phyloP scores from a whole-genome alignment of 2,329 filamentous ascomycete genomes.

The Sarocladium strictum region DNA sequence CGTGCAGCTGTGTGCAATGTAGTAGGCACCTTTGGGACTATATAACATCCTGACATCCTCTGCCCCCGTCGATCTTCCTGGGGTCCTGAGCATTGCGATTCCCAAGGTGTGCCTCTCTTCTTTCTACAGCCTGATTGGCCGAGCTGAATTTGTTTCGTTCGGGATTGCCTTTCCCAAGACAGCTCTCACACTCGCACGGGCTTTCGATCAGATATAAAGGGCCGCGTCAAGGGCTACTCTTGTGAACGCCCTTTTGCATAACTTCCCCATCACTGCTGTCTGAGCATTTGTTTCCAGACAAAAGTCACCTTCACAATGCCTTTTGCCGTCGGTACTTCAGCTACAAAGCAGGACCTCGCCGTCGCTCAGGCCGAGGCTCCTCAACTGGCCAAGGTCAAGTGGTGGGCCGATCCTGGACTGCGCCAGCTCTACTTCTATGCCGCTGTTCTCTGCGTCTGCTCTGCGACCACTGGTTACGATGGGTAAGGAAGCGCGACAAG shows the following conservation, averaged over 20 bases:
- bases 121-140: not conserved
- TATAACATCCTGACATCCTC: too few relatives aligned
- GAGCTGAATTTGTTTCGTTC: not conserved
- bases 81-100: not conserved
- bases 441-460: slow-evolving; percentile 45
- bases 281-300: not conserved
- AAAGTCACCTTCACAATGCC: slow-evolving; percentile 6
- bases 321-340: slow-evolving; percentile 3
- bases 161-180: too few relatives aligned
- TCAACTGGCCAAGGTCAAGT: slow-evolving; percentile 42
- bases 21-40: too few relatives aligned
- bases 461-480: slow-evolving; percentile 52
- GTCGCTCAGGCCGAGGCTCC: slow-evolving; percentile 41
- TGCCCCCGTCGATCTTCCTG: not conserved
- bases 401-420: slow-evolving; percentile 49
- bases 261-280: too few relatives aligned
- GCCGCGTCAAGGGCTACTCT: too few relatives aligned
- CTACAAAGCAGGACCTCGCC: slow-evolving; percentile 11
- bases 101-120: not conserved
- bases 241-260: too few relatives aligned
- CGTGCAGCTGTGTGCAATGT: too few relatives aligned
- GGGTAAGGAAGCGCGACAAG: slow-evolving; percentile 29
- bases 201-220: too few relatives aligned
- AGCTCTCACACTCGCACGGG: too few relatives aligned
- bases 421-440: slow-evolving; percentile 49